Evolutionary conservation across 2,329 filamentous ascomycete genomes (phyloP).

Genomic region (Neocatenulostroma microsporum): DNA sequence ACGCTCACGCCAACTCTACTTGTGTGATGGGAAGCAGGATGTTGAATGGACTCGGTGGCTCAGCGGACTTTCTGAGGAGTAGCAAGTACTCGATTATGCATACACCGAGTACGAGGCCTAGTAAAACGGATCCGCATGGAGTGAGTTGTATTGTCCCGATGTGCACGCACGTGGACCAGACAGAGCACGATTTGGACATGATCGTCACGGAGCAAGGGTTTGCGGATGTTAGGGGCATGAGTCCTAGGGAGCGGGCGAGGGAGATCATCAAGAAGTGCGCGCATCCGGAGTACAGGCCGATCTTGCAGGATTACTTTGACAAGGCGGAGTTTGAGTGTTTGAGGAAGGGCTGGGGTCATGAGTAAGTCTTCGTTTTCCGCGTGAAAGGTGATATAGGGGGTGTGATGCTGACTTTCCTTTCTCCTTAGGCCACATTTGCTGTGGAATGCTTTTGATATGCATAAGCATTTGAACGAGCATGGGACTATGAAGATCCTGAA

Average conservation of each 20-base stretch:
- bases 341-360: conserved; percentile 79
- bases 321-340: conserved; percentile 81
- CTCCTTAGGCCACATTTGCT: conserved; percentile 81
- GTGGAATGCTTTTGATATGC: conserved; percentile 83
- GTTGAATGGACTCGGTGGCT: conserved; percentile 77
- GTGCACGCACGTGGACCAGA: conserved; percentile 88
- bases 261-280: conserved; percentile 83
- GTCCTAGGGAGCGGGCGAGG: conserved; percentile 68
- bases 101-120: conserved; percentile 71
- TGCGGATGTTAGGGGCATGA: conserved; percentile 75
- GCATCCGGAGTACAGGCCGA: conserved; percentile 76
- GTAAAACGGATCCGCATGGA: conserved; percentile 73
- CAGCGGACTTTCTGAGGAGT: conserved; percentile 70
- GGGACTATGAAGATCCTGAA: conserved; percentile 80
- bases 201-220: conserved; percentile 72
- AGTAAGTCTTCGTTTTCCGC: too few species aligned
- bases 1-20: conserved; percentile 85
- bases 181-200: conserved; percentile 87
- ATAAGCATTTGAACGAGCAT: conserved; percentile 71
- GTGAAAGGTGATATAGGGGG: too few species aligned
- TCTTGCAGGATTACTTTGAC: conserved; percentile 73
- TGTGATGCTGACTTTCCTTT: too few species aligned
- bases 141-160: conserved; percentile 87
- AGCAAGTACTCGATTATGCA: conserved; percentile 90
- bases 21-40: conserved; percentile 83